Conservation (phyloP, 2,329 filamentous ascomycete species). For the Neurospora sp. region DNA sequence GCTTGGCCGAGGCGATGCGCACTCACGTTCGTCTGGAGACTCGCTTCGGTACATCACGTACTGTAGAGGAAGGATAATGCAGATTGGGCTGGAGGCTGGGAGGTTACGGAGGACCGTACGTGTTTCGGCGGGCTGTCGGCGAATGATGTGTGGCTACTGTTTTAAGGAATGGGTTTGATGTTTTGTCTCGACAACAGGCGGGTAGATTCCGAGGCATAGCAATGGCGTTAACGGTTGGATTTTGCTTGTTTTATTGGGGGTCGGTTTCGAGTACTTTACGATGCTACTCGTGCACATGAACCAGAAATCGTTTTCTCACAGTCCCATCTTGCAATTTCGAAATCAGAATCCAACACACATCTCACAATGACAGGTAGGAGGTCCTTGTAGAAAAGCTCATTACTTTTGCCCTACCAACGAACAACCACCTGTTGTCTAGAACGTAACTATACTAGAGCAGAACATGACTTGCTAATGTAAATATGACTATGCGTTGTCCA, state of each 20-base stretch:
- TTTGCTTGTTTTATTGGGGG: slow-evolving; percentile 6
- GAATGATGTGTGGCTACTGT: background rate
- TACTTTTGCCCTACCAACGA: background rate
- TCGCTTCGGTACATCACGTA: background rate
- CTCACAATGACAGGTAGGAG: background rate
- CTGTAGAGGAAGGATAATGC: background rate
- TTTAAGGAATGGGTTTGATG: background rate
- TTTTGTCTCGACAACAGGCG: background rate
- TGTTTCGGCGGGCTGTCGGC: background rate
- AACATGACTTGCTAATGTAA: background rate
- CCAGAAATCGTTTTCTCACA: background rate
- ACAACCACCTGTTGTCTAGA: background rate
- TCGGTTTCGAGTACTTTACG: background rate
- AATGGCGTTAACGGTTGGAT: slow-evolving; percentile 21
- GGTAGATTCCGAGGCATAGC: slow-evolving; percentile 19
- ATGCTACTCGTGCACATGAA: background rate
- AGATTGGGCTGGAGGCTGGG: background rate
- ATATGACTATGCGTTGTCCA: background rate
- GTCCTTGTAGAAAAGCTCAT: background rate
- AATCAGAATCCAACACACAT: background rate
- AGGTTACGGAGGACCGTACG: background rate
- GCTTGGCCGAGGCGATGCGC: background rate
- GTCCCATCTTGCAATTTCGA: background rate
- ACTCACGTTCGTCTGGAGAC: background rate
- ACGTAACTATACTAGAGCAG: background rate